A percentile compares a stretch with the other conserved stretches of the same genome.
Evolutionary conservation across 2,329 filamentous ascomycete species (phyloP).

Genomic region (Diaporthe helianthi): DNA sequence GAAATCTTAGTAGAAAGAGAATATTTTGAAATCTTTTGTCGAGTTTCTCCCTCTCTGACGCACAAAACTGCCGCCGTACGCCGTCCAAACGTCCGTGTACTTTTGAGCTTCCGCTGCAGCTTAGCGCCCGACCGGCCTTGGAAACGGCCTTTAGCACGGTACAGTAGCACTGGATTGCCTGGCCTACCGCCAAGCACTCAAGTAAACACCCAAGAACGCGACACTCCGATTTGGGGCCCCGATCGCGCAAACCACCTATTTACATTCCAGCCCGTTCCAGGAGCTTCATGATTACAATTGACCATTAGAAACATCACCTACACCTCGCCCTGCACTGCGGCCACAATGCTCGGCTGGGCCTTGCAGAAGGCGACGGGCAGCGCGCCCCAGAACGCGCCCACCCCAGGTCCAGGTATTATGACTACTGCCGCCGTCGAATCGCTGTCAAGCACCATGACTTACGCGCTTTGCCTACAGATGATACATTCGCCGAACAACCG

Average conservation of each 20-base stretch:
- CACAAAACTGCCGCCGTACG: neutral
- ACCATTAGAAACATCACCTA: constrained; percentile 10
- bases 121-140: constrained; percentile 1
- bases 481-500: constrained; percentile 61
- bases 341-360: constrained; percentile 66
- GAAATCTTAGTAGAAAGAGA: neutral
- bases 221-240: neutral
- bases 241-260: constrained; percentile 19
- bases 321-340: neutral
- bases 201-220: constrained; percentile 30
- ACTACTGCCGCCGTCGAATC: neutral
- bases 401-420: constrained; percentile 42
- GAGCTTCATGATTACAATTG: constrained; percentile 28
- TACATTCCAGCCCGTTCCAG: constrained; percentile 39
- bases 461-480: constrained; percentile 41
- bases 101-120: constrained; percentile 15
- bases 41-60: neutral
- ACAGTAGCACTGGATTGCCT: constrained; percentile 3
- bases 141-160: neutral
- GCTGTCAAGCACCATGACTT: neutral
- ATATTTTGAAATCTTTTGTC: neutral
- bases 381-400: constrained; percentile 37
- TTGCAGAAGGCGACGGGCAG: constrained; percentile 52
- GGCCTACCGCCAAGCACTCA: constrained; percentile 18
- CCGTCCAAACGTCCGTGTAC: neutral